A percentile compares a stretch with the other conserved stretches of the same genome.
phyloP scores from a whole-genome alignment of 176 grass and related monocot genomes.

The Carex cristatella region DNA sequence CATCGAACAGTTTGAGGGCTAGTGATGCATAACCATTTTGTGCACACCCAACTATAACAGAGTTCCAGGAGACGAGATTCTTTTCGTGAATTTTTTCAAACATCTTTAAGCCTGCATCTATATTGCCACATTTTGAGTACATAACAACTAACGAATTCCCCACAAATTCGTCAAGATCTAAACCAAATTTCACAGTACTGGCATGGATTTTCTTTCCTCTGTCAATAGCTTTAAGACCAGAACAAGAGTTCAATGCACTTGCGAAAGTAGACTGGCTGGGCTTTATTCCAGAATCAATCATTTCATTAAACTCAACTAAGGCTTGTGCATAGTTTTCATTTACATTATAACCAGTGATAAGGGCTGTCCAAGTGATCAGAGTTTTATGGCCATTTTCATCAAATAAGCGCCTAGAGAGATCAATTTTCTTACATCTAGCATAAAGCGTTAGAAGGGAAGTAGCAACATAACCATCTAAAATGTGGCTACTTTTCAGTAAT shows the following conservation, averaged over 20 bases:
- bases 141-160: constrained; percentile 55
- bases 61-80: constrained; percentile 69
- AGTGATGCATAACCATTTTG: constrained; percentile 40
- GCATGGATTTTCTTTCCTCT: constrained; percentile 52
- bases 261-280: constrained; percentile 49
- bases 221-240: constrained; percentile 46
- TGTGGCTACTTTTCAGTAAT: constrained; percentile 25
- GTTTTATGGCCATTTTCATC: constrained; percentile 32
- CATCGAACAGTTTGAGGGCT: constrained; percentile 40
- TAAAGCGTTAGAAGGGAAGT: constrained; percentile 48
- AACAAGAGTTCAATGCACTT: constrained; percentile 43
- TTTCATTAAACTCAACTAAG: constrained; percentile 32
- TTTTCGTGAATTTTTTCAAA: constrained; percentile 37
- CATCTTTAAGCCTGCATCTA: constrained; percentile 35
- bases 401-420: constrained; percentile 40
- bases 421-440: constrained; percentile 36
- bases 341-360: constrained; percentile 44
- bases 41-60: constrained; percentile 52
- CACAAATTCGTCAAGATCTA: constrained; percentile 45
- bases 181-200: constrained; percentile 26
- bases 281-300: constrained; percentile 30
- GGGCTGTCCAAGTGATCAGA: constrained; percentile 46
- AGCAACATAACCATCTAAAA: constrained; percentile 36
- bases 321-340: constrained; percentile 36
- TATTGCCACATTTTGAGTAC: constrained; percentile 71